Conservation (phyloP, 148 eudicot species). For the Camellia granthamiana region DNA sequence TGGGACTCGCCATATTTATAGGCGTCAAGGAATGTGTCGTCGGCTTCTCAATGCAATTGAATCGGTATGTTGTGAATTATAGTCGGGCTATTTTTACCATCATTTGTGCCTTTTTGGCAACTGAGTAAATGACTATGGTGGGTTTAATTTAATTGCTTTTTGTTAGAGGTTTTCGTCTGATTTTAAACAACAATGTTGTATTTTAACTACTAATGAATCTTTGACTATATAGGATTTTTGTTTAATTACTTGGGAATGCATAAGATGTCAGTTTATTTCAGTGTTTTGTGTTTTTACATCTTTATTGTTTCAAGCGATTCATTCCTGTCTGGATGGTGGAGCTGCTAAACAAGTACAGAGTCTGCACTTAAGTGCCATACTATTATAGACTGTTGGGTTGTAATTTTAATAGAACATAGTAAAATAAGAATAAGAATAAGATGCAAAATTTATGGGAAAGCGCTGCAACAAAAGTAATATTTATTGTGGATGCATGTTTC, state of each 20-base stretch:
- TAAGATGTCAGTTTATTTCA: not conserved
- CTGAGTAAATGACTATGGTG: not conserved
- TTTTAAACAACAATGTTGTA: not conserved
- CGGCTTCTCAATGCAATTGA: conserved; percentile 72
- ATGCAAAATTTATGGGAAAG: not conserved
- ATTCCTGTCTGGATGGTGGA: not conserved
- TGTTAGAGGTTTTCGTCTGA: not conserved
- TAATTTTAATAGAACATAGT: not conserved
- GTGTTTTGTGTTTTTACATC: not conserved
- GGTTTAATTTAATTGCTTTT: not conserved
- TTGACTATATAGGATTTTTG: not conserved
- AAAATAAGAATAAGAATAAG: not conserved
- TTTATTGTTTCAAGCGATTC: not conserved
- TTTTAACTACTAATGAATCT: too few species aligned
- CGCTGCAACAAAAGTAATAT: not conserved
- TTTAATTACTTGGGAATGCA: not conserved
- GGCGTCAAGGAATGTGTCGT: conserved; percentile 96
- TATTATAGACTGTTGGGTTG: not conserved
- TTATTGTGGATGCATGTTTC: too few species aligned
- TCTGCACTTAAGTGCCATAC: not conserved
- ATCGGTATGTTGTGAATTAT: conserved; percentile 41
- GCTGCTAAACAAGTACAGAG: not conserved
- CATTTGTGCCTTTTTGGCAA: not conserved
- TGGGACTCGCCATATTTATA: conserved; percentile 67
- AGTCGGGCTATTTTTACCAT: not conserved